Base-by-base conservation (phyloP, 768 basidiomycete species). In the Collybiopsis confluens region DNA sequence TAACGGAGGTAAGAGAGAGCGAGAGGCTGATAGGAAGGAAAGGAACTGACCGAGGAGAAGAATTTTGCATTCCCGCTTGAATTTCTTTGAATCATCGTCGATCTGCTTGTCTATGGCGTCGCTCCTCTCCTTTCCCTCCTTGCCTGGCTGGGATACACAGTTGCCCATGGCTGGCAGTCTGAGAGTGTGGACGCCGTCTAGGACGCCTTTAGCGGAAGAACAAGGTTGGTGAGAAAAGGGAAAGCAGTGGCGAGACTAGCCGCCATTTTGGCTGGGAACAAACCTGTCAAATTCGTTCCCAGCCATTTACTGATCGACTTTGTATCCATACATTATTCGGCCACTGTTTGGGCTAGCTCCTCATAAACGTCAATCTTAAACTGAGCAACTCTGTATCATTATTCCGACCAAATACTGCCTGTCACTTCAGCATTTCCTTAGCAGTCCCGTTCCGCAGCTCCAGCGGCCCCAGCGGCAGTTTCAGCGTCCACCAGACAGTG, bases 1-100 rank as follows among this genome's bases (percentile, higher is more conserved):
- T 18, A 40, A 46, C 45, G 46, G 26, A 37, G n/a, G 45, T 27
- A 44, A 30, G 16, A 54, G 24, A 49, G 44, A 40, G 48, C 18
- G 36, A 28, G 8, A 13, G 27, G 7, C 13, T 20, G 52, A 15
- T 30, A 6, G 24, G 43, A 46, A 18, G 40, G 26, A 11, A 26
- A 38, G 36, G 21, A 53, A 77, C 90, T 48, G 57, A 90, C 92
- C 94, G n/a, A 97, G 75, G 13, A 97, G 73, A 20, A 97, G 70
- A 60, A 97, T 94, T 79, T 95, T 95, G 75, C 91, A 94, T 66
- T 95, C 93, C 62, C 85, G 83, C 66, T 86, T 86, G 58, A 87
- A 88, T 67, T 79, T 84, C 67, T 81, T 84, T 15, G 78, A 79
- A 67, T 95, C 94, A 70, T 94, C 92, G 65, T 94, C 91, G 50